Evolutionary conservation across 2,329 filamentous ascomycete genomes (phyloP).

Genomic region (Hortaea werneckii): DNA sequence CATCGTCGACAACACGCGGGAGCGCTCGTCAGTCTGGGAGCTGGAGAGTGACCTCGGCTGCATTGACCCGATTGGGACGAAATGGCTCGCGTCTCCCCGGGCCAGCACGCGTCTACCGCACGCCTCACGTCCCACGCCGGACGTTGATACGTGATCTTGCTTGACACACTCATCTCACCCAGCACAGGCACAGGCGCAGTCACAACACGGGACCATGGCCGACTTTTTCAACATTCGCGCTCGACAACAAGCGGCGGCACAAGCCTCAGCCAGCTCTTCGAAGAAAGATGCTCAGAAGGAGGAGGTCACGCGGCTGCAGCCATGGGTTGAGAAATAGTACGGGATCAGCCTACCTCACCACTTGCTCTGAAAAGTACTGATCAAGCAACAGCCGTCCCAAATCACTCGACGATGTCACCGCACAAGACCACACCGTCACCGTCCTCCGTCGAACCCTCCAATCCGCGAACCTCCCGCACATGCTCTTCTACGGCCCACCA

Average conservation of each 20-base stretch:
- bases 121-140: too few relatives aligned
- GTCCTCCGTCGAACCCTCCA: conserved; percentile 87
- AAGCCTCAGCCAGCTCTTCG: conserved; percentile 54
- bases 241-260: conserved; percentile 57
- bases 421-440: conserved; percentile 92
- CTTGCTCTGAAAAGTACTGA: not conserved
- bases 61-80: too few relatives aligned
- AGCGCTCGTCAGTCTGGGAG: too few relatives aligned
- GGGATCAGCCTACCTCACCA: conserved; percentile 6
- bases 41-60: too few relatives aligned
- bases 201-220: conserved; percentile 47
- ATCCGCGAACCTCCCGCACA: conserved; percentile 95
- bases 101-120: too few relatives aligned
- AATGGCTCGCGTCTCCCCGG: too few relatives aligned
- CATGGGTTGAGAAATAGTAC: conserved; percentile 99
- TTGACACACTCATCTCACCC: not conserved
- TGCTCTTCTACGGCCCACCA: conserved; percentile 98
- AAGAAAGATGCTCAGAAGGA: conserved; percentile 55
- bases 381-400: conserved; percentile 64
- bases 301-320: conserved; percentile 58
- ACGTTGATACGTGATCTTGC: too few relatives aligned
- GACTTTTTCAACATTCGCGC: conserved; percentile 96
- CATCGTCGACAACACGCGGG: too few relatives aligned
- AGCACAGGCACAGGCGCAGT: not conserved
- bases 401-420: conserved; percentile 85